Evolutionary conservation across 148 eudicot species (phyloP).

Genomic region (Nepenthes mirabilis): DNA sequence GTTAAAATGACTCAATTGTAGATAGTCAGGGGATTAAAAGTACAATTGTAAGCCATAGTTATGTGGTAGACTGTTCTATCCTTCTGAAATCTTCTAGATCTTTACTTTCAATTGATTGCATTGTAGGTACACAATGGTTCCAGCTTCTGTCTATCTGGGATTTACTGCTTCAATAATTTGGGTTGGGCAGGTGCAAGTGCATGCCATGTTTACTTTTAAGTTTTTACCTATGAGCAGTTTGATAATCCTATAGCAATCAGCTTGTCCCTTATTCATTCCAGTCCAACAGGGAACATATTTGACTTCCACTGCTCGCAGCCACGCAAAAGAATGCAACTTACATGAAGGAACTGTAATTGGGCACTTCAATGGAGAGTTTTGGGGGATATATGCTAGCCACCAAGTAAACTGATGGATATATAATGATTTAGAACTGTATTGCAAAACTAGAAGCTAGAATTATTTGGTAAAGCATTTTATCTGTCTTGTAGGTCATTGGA

Average conservation of each 20-base stretch:
- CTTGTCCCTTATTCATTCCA: background rate
- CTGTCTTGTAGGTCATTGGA: slow-evolving; percentile 62
- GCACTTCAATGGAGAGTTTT: slow-evolving; percentile 84
- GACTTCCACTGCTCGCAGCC: slow-evolving; percentile 78
- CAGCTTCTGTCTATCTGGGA: slow-evolving; percentile 84
- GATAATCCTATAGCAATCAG: background rate
- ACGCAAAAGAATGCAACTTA: slow-evolving; percentile 54
- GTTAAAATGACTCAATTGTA: background rate
- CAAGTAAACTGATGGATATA: slow-evolving; percentile 34
- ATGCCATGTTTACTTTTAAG: slow-evolving; percentile 5
- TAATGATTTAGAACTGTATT: too few relatives aligned
- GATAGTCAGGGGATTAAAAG: too few relatives aligned
- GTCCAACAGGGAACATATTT: slow-evolving; percentile 82
- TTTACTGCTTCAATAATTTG: slow-evolving; percentile 91
- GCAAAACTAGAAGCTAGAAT: too few relatives aligned
- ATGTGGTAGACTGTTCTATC: background rate
- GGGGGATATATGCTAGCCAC: slow-evolving; percentile 80
- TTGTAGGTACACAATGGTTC: slow-evolving; percentile 96
- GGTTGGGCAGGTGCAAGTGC: slow-evolving; percentile 73
- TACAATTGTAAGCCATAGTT: background rate
- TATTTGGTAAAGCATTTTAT: background rate
- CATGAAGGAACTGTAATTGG: slow-evolving; percentile 90
- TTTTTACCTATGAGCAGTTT: background rate
- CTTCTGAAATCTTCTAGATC: background rate
- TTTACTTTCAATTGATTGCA: background rate